Percentiles rank a stretch among this genome's conserved stretches.
Conservation (phyloP, 2,329 filamentous ascomycete genomes). For the Ophiostoma australiae region DNA sequence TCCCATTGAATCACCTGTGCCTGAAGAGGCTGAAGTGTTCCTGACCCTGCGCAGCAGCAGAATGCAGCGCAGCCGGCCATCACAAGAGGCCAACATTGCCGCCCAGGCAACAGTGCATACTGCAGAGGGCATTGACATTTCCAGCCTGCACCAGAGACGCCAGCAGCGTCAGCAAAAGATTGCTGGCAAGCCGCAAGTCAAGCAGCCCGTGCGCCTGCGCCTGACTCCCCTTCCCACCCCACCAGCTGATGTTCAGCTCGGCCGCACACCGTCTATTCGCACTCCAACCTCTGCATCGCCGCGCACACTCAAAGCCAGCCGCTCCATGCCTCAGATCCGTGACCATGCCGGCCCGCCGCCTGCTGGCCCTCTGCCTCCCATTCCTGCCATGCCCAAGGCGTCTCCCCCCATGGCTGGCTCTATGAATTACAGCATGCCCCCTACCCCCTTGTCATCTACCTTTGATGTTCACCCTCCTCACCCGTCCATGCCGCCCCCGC, state of each 20-base stretch:
- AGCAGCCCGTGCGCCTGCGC: slow-evolving; percentile 21
- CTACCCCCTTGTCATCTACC: background rate
- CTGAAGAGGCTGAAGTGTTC: slow-evolving; percentile 23
- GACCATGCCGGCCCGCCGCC: slow-evolving; percentile 19
- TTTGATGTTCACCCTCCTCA: slow-evolving; percentile 1
- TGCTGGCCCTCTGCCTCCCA: slow-evolving; percentile 23
- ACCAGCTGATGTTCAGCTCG: slow-evolving; percentile 12
- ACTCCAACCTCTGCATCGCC: slow-evolving; percentile 1
- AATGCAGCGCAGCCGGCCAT: background rate
- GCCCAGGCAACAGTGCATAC: background rate
- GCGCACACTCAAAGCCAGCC: slow-evolving; percentile 22
- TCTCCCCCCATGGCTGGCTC: background rate
- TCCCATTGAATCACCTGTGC: slow-evolving; percentile 18
- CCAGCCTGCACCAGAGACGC: slow-evolving; percentile 23
- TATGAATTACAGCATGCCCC: background rate
- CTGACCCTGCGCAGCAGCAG: background rate
- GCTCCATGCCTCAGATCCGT: slow-evolving; percentile 26
- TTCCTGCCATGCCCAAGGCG: slow-evolving; percentile 18
- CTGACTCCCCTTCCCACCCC: slow-evolving; percentile 19
- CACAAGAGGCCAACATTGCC: background rate
- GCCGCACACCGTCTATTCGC: background rate
- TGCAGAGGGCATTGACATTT: background rate
- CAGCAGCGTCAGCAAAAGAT: slow-evolving; percentile 25
- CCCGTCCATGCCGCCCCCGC: slow-evolving; percentile 8
- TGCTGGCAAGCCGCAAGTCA: slow-evolving; percentile 17